phyloP scores from a whole-genome alignment of 495 filamentous ascomycete species.

The Trichocladium antarcticum region DNA sequence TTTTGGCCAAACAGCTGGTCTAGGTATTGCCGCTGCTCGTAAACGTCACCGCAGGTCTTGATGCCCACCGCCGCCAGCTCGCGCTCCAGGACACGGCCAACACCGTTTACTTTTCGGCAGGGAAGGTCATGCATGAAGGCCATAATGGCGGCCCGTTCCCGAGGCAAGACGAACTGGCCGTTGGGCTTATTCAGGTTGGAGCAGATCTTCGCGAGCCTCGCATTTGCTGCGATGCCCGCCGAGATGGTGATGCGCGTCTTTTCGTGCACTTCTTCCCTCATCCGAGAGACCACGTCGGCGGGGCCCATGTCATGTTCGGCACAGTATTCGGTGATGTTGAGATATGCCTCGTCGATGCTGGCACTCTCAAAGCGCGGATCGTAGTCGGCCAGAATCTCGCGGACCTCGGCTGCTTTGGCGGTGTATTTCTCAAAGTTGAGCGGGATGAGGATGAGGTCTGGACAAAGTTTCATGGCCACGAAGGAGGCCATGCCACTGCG shows the following conservation, averaged over 20 bases:
- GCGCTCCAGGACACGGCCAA: conserved; percentile 88
- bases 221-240: conserved; percentile 87
- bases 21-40: conserved; percentile 59
- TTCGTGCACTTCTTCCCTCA: conserved; percentile 66
- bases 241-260: conserved; percentile 80
- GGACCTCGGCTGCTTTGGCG: conserved; percentile 79
- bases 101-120: conserved; percentile 82
- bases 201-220: conserved; percentile 86
- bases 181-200: conserved; percentile 96
- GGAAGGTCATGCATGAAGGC: conserved; percentile 74
- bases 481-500: conserved; percentile 93
- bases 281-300: conserved; percentile 59
- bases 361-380: conserved; percentile 86
- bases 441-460: conserved; percentile 70
- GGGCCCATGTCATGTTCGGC: conserved; percentile 52
- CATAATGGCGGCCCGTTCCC: conserved; percentile 62
- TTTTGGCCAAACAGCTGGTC: conserved; percentile 78
- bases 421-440: conserved; percentile 85
- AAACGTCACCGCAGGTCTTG: conserved; percentile 84
- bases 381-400: conserved; percentile 71
- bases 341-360: conserved; percentile 90
- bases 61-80: conserved; percentile 82
- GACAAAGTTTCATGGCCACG: conserved; percentile 89
- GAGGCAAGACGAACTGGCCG: conserved; percentile 70
- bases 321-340: conserved; percentile 91